Evolutionary conservation across 2,329 filamentous ascomycete genomes (phyloP).

Genomic region (Fusarium lateritium): DNA sequence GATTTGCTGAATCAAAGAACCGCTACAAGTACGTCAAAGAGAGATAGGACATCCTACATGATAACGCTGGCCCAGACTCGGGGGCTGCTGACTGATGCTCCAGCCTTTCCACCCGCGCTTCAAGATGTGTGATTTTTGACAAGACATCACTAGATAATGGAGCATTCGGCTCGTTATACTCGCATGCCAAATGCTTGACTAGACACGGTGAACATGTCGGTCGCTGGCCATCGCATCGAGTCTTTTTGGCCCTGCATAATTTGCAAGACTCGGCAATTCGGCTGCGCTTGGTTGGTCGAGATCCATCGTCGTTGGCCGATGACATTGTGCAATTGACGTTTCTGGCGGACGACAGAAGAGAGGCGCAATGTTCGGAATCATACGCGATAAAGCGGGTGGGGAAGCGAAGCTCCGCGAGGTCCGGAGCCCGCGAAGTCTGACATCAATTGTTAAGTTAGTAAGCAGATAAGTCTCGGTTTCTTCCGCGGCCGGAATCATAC

Average conservation of each 20-base stretch:
- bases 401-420: too few relatives aligned
- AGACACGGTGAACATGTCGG: background rate
- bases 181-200: background rate
- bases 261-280: background rate
- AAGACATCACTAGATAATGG: background rate
- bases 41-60: too few relatives aligned
- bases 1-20: too few relatives aligned
- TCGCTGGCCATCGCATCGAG: background rate
- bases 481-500: background rate
- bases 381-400: too few relatives aligned
- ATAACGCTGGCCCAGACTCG: too few relatives aligned
- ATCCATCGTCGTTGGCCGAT: background rate
- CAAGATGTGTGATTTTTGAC: background rate
- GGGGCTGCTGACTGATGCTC: background rate
- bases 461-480: too few relatives aligned
- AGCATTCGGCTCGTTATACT: background rate
- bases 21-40: too few relatives aligned
- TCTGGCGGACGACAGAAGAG: too few relatives aligned
- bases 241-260: background rate
- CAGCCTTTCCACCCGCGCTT: background rate
- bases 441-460: too few relatives aligned
- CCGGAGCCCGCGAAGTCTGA: too few relatives aligned
- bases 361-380: too few relatives aligned
- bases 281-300: background rate
- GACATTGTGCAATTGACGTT: background rate